These are phyloP conservation scores for Tetrapisispora pingtungensis DNA, from an alignment of 805 yeast genomes.

Conservation along the genomic window DNA sequence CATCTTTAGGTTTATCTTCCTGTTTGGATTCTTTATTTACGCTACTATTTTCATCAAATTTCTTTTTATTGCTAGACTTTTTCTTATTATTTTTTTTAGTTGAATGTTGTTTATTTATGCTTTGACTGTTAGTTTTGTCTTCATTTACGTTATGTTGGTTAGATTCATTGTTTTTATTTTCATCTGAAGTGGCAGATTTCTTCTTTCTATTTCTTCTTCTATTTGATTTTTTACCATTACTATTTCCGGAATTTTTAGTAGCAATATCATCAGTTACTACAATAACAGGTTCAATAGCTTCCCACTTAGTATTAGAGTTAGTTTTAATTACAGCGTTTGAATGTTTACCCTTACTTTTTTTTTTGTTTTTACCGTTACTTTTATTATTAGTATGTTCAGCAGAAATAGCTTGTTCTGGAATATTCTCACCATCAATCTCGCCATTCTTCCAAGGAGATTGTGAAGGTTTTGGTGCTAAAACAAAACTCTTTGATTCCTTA, in stretches of 20 bases:
- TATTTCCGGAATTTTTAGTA: slow-evolving; percentile 6
- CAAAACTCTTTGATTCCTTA: slow-evolving; percentile 6
- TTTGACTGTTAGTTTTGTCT: neutral
- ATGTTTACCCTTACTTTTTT: slow-evolving; percentile 7
- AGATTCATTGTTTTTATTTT: slow-evolving; percentile 6
- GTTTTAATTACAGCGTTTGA: slow-evolving; percentile 7
- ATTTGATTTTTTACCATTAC: slow-evolving; percentile 4
- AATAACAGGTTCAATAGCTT: slow-evolving; percentile 52
- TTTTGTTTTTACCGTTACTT: neutral
- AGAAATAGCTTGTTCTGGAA: slow-evolving; percentile 18
- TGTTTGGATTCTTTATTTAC: neutral
- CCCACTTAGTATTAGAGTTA: slow-evolving; percentile 41
- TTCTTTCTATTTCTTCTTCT: slow-evolving; percentile 6
- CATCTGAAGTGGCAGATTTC: slow-evolving; percentile 8
- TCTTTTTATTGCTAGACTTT: neutral
- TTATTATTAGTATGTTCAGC: slow-evolving; percentile 2
- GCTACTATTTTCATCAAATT: neutral
- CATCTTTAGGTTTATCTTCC: neutral
- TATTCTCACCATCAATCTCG: slow-evolving; percentile 12
- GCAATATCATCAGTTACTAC: slow-evolving; percentile 29
- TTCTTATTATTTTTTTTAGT: neutral
- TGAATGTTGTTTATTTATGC: neutral
- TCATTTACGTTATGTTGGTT: slow-evolving; percentile 8
- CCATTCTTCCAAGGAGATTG: slow-evolving; percentile 24
- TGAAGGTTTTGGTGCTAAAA: slow-evolving; percentile 30